A percentile compares a stretch with the other conserved stretches of the same genome.
phyloP scores from a whole-genome alignment of 2,329 filamentous ascomycete genomes.

The Hortaea sp. region DNA sequence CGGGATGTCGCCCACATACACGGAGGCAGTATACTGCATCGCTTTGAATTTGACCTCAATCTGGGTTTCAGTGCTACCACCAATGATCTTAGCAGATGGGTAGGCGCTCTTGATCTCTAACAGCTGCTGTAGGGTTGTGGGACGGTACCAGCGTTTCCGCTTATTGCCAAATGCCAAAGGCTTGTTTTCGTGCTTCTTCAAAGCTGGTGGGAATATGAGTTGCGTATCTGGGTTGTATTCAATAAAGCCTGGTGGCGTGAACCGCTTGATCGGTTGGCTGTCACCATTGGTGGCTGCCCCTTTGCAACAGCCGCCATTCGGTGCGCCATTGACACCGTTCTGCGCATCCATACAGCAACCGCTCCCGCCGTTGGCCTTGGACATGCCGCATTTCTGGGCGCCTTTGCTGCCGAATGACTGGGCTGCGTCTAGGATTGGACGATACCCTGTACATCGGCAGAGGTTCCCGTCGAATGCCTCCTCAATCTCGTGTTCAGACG shows the following conservation, averaged over 20 bases:
- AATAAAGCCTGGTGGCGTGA: slow-evolving; percentile 84
- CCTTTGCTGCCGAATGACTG: slow-evolving; percentile 61
- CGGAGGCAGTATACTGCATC: slow-evolving; percentile 77
- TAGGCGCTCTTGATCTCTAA: slow-evolving; percentile 82
- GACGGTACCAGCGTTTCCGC: slow-evolving; percentile 85
- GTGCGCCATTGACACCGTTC: slow-evolving; percentile 41
- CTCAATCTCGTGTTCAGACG: slow-evolving; percentile 74
- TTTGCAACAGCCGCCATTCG: slow-evolving; percentile 61
- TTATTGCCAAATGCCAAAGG: slow-evolving; percentile 89
- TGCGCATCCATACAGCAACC: slow-evolving; percentile 62
- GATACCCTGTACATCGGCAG: slow-evolving; percentile 90
- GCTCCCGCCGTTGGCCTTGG: slow-evolving; percentile 47
- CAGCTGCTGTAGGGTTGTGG: slow-evolving; percentile 75
- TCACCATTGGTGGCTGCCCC: slow-evolving; percentile 37
- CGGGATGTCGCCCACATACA: slow-evolving; percentile 86
- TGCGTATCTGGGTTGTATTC: slow-evolving; percentile 90
- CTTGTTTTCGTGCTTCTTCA: slow-evolving; percentile 73
- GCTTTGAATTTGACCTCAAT: slow-evolving; percentile 99
- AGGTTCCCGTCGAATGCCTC: slow-evolving; percentile 96
- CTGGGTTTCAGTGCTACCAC: slow-evolving; percentile 92
- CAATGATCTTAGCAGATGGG: slow-evolving; percentile 85
- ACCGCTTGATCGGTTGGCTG: slow-evolving; percentile 45
- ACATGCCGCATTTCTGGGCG: slow-evolving; percentile 45
- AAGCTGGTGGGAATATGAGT: slow-evolving; percentile 80
- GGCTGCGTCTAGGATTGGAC: slow-evolving; percentile 86